These are phyloP conservation scores for Penicillium italicum DNA, from an alignment of 2,329 filamentous ascomycete species.

Conservation along the genomic window DNA sequence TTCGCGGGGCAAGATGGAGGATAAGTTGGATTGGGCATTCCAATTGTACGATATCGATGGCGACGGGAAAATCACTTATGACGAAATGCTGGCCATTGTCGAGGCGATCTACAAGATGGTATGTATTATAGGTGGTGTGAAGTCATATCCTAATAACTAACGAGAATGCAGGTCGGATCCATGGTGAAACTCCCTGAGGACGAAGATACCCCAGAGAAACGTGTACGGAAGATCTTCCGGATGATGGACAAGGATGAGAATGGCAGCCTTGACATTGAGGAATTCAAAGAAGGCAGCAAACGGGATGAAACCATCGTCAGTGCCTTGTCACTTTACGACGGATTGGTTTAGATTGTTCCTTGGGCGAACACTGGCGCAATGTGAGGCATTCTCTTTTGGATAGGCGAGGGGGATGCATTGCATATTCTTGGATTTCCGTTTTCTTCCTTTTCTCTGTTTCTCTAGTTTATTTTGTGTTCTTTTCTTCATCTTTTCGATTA, in stretches of 20 bases:
- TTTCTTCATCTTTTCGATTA: background rate
- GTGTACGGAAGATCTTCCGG: constrained; percentile 94
- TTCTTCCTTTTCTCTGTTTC: background rate
- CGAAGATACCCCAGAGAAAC: constrained; percentile 98
- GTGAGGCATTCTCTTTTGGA: constrained; percentile 8
- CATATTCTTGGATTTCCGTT: background rate
- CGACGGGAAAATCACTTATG: constrained; percentile 97
- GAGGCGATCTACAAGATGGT: constrained; percentile 99
- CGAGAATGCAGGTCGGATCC: constrained; percentile 70
- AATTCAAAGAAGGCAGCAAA: constrained; percentile 99
- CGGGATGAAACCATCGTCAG: constrained; percentile 98
- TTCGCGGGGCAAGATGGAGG: constrained; percentile 96
- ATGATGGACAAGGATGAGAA: constrained; percentile 99
- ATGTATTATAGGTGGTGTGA: constrained; percentile 16
- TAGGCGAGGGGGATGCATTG: constrained; percentile 5
- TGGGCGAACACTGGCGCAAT: constrained; percentile 24
- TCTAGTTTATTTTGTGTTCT: background rate
- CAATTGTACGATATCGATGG: constrained; percentile 99
- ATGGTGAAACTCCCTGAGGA: constrained; percentile 99
- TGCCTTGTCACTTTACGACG: constrained; percentile 91
- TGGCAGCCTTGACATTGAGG: constrained; percentile 90
- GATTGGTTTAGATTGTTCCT: constrained; percentile 64
- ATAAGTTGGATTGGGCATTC: constrained; percentile 99
- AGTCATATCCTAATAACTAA: constrained; percentile 6
- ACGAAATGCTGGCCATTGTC: constrained; percentile 98